Conservation (phyloP, 129 eudicot species). For the Oenanthe sinensis region DNA sequence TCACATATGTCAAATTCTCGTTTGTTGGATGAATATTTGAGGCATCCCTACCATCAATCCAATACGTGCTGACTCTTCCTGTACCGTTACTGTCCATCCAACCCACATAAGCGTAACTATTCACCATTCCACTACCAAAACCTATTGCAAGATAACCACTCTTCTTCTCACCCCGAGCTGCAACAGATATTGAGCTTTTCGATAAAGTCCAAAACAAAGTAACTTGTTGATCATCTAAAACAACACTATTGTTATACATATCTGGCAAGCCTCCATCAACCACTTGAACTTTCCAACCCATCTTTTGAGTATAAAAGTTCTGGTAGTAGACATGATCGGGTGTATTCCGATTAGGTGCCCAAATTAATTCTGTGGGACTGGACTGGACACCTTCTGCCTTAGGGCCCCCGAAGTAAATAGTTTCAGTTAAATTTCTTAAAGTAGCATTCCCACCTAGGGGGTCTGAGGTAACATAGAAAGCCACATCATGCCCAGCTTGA, state of each 20-base stretch:
- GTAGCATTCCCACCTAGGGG: conserved; percentile 94
- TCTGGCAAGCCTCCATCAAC: conserved; percentile 93
- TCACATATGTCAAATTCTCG: conserved; percentile 73
- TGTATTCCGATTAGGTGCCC: conserved; percentile 87
- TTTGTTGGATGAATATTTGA: conserved; percentile 57
- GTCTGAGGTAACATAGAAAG: conserved; percentile 83
- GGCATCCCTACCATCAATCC: conserved; percentile 64
- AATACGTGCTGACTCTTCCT: conserved; percentile 73
- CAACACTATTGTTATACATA: conserved; percentile 84
- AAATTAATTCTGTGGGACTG: conserved; percentile 46
- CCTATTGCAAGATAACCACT: conserved; percentile 92
- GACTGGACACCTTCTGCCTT: conserved; percentile 76
- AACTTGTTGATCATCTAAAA: conserved; percentile 90
- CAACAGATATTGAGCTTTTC: conserved; percentile 68
- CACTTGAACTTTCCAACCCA: conserved; percentile 95
- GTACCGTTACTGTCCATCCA: conserved; percentile 73
- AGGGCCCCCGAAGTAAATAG: conserved; percentile 77
- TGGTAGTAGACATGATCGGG: conserved; percentile 82
- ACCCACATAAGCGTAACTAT: conserved; percentile 86
- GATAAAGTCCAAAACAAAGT: conserved; percentile 79
- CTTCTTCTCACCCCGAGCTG: conserved; percentile 81
- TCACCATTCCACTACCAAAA: conserved; percentile 78
- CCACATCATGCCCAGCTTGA: conserved; percentile 93
- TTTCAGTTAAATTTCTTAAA: conserved; percentile 53
- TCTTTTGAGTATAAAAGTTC: conserved; percentile 55